A percentile compares a stretch with the other conserved stretches of the same genome.
phyloP scores from a whole-genome alignment of 129 eudicot species.

The Flaveria brownii region DNA sequence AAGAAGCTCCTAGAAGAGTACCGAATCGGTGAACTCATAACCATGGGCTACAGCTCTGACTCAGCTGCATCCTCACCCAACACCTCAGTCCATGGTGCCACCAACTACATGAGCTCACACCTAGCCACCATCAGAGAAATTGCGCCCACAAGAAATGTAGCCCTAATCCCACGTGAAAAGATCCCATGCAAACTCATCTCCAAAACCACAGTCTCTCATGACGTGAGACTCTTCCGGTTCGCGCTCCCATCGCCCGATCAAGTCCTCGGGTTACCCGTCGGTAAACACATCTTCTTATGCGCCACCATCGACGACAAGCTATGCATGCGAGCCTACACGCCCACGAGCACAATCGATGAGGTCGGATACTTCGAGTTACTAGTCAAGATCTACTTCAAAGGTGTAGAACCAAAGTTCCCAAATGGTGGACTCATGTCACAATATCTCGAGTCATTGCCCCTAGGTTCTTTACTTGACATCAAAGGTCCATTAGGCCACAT shows the following conservation, averaged over 20 bases:
- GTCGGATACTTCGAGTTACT: conserved; percentile 82
- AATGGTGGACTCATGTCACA: conserved; percentile 91
- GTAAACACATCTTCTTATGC: conserved; percentile 85
- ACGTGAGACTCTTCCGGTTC: conserved; percentile 69
- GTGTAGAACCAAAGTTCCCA: conserved; percentile 68
- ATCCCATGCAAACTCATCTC: conserved; percentile 69
- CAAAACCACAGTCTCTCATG: conserved; percentile 61
- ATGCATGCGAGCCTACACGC: conserved; percentile 97
- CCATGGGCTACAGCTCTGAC: conserved; percentile 56
- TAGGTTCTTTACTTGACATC: conserved; percentile 58
- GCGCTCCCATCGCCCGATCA: conserved; percentile 67
- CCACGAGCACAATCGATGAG: conserved; percentile 61
- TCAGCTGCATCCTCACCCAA: conserved; percentile 70
- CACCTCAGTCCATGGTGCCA: conserved; percentile 71
- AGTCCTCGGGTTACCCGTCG: conserved; percentile 79
- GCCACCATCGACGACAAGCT: conserved; percentile 69
- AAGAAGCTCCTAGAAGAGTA: conserved; percentile 73
- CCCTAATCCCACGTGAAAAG: conserved; percentile 67
- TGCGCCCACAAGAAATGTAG: conserved; percentile 40
- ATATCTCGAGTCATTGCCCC: conserved; percentile 53
- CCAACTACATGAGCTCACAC: conserved; percentile 27
- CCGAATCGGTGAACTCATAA: conserved; percentile 72
- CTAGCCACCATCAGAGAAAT: conserved; percentile 63
- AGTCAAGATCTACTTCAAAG: conserved; percentile 78
- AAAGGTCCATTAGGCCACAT: conserved; percentile 98